phyloP scores from a whole-genome alignment of 2,329 filamentous ascomycete genomes.

The Aspergillus eucalypticola region DNA sequence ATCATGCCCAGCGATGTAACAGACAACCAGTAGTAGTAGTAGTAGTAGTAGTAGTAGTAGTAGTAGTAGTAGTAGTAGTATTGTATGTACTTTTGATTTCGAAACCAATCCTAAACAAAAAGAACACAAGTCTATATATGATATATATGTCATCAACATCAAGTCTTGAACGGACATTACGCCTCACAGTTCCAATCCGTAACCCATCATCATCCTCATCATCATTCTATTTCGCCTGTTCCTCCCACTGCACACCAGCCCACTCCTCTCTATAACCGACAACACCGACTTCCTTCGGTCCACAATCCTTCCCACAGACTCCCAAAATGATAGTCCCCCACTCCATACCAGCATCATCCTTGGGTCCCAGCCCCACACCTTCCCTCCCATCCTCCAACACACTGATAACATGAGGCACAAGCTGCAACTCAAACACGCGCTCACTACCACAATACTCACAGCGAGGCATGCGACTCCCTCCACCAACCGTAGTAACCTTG shows the following conservation, averaged over 20 bases:
- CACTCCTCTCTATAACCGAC: slow-evolving; percentile 89
- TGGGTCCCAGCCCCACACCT: slow-evolving; percentile 55
- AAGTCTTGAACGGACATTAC: slow-evolving; percentile 12
- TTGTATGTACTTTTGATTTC: neutral
- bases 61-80: no score
- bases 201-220: neutral
- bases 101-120: neutral
- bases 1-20: neutral
- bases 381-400: slow-evolving; percentile 76
- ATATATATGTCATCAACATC: slow-evolving; percentile 22
- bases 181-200: neutral
- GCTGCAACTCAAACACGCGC: slow-evolving; percentile 86
- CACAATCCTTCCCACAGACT: slow-evolving; percentile 80
- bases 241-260: slow-evolving; percentile 98
- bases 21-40: no score
- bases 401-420: slow-evolving; percentile 86
- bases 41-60: no score
- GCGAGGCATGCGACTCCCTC: slow-evolving; percentile 60
- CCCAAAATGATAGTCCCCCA: slow-evolving; percentile 92
- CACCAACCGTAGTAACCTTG: slow-evolving; percentile 31
- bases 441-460: slow-evolving; percentile 74
- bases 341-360: slow-evolving; percentile 79
- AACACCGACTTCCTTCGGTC: slow-evolving; percentile 60
- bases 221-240: slow-evolving; percentile 43
- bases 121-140: slow-evolving; percentile 5